A percentile compares a stretch with the other conserved stretches of the same genome.
Conservation (phyloP, 192 early-diverging fungal species). For the Thamnidium elegans region DNA sequence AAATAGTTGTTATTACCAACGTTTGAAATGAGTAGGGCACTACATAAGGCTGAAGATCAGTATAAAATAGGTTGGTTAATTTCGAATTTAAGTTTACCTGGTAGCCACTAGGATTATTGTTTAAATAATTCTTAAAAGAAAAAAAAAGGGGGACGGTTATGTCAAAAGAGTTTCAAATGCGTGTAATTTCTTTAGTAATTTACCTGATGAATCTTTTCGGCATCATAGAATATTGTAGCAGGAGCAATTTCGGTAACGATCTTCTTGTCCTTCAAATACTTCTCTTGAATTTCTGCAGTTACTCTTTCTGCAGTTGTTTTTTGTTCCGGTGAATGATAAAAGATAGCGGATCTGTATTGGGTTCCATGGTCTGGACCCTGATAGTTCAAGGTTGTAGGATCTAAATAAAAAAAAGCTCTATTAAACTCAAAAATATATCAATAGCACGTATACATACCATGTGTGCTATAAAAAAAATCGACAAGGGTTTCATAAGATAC, state of each 20-base stretch:
- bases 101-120: conserved; percentile 72
- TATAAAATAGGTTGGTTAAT: neutral
- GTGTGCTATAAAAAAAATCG: conserved; percentile 79
- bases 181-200: conserved; percentile 50
- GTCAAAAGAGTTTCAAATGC: neutral
- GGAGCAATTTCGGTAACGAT: conserved; percentile 73
- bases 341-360: conserved; percentile 87
- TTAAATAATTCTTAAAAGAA: conserved; percentile 16
- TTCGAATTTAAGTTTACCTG: conserved; percentile 39
- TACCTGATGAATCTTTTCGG: conserved; percentile 78
- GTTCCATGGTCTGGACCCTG: conserved; percentile 85
- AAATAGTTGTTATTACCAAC: conserved; percentile 24
- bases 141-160: neutral
- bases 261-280: conserved; percentile 50
- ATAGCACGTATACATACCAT: conserved; percentile 30
- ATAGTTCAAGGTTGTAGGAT: conserved; percentile 82
- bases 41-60: conserved; percentile 7
- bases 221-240: conserved; percentile 72
- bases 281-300: conserved; percentile 61
- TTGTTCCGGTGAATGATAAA: conserved; percentile 78
- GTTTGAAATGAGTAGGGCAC: conserved; percentile 41
- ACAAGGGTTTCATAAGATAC: conserved; percentile 74
- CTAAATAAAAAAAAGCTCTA: conserved; percentile 33
- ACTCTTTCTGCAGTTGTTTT: conserved; percentile 69
- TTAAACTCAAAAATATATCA: neutral